Conservation (phyloP, 352 stramenopile genomes). For the Globisporangium nodosum region DNA sequence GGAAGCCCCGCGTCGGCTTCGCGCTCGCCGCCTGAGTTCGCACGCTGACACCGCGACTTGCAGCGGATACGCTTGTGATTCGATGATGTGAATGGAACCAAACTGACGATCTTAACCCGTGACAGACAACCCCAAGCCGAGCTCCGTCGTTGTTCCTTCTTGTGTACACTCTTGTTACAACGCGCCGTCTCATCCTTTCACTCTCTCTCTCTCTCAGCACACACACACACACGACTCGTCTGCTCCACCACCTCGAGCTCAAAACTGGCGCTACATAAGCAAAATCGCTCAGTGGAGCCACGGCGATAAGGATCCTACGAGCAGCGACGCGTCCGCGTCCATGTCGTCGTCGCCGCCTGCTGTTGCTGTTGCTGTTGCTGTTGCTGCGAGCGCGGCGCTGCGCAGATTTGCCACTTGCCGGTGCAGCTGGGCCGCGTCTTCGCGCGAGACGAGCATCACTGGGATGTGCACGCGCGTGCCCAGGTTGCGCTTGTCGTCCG, state of each 20-base stretch:
- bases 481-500: slow-evolving; percentile 38
- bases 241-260: neutral
- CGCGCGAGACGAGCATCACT: slow-evolving; percentile 54
- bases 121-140: neutral
- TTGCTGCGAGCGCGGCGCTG: neutral
- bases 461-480: slow-evolving; percentile 56
- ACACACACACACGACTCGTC: no score
- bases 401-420: slow-evolving; percentile 17
- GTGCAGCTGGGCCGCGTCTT: slow-evolving; percentile 47
- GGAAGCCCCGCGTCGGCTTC: slow-evolving; percentile 73
- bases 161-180: slow-evolving; percentile 6
- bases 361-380: neutral
- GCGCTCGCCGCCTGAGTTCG: slow-evolving; percentile 34
- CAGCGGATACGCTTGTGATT: neutral
- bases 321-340: slow-evolving; percentile 4
- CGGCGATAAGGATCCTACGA: slow-evolving; percentile 48
- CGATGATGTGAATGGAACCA: neutral
- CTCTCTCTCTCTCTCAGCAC: neutral
- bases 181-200: neutral
- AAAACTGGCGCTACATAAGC: slow-evolving; percentile 1
- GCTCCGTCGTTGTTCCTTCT: neutral
- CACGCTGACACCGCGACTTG: neutral
- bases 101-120: neutral
- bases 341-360: slow-evolving; percentile 4
- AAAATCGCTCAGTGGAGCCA: slow-evolving; percentile 44